Conservation (phyloP, 768 basidiomycete genomes). For the Mycena latifolia region DNA sequence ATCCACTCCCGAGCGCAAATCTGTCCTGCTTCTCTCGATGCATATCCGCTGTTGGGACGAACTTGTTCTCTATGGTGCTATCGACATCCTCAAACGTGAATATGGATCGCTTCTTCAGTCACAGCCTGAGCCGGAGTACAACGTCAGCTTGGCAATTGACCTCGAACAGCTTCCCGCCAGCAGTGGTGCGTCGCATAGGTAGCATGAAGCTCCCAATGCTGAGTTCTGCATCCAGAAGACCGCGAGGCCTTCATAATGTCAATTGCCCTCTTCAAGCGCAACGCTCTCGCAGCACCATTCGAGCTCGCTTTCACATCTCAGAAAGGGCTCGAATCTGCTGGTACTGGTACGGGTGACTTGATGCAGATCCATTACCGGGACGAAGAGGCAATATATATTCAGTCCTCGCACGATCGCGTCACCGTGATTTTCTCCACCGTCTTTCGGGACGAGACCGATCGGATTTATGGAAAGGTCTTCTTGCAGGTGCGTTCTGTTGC, state of each 20-base stretch:
- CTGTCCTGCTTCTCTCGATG: slow-evolving; percentile 90
- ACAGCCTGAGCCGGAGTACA: slow-evolving; percentile 88
- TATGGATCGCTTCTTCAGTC: slow-evolving; percentile 80
- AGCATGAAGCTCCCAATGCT: slow-evolving; percentile 29
- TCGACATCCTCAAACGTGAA: slow-evolving; percentile 82
- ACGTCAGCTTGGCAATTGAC: slow-evolving; percentile 89
- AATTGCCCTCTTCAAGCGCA: slow-evolving; percentile 89
- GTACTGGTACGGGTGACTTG: slow-evolving; percentile 78
- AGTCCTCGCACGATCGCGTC: slow-evolving; percentile 93
- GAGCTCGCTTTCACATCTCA: slow-evolving; percentile 89
- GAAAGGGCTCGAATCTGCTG: slow-evolving; percentile 83
- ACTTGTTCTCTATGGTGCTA: slow-evolving; percentile 87
- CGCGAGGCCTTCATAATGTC: slow-evolving; percentile 86
- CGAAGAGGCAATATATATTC: slow-evolving; percentile 97
- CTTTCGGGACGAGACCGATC: slow-evolving; percentile 97
- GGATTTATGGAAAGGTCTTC: slow-evolving; percentile 98
- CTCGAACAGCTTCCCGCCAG: slow-evolving; percentile 87
- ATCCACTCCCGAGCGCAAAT: slow-evolving; percentile 89
- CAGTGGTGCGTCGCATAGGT: slow-evolving; percentile 65
- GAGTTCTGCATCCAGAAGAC: slow-evolving; percentile 63
- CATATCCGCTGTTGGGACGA: slow-evolving; percentile 98
- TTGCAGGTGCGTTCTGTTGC: slow-evolving; percentile 76
- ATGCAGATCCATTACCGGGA: slow-evolving; percentile 97
- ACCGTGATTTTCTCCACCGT: slow-evolving; percentile 98
- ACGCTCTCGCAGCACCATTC: slow-evolving; percentile 95